Evolutionary conservation across 2,329 filamentous ascomycete genomes (phyloP).

Genomic region (Aquanectria penicillioides): DNA sequence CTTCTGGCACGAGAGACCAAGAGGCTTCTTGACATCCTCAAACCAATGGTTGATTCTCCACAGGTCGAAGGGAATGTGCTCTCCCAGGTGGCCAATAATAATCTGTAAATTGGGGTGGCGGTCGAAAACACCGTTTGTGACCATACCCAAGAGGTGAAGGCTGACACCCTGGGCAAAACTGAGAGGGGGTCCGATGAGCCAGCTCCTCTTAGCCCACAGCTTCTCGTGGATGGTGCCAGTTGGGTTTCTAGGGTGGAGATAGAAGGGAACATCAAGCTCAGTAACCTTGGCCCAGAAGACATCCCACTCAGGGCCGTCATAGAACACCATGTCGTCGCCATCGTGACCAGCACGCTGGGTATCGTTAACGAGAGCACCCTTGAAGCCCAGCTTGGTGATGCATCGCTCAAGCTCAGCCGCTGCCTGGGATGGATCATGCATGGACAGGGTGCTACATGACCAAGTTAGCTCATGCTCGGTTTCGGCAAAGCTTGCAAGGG

Average conservation of each 20-base stretch:
- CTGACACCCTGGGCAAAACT: constrained; percentile 68
- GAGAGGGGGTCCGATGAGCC: constrained; percentile 68
- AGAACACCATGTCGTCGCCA: constrained; percentile 71
- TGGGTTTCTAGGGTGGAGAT: constrained; percentile 70
- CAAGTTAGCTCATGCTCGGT: not conserved
- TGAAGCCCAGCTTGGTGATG: constrained; percentile 68
- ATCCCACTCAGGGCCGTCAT: constrained; percentile 69
- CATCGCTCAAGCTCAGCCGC: constrained; percentile 61
- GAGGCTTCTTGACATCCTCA: constrained; percentile 63
- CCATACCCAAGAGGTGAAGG: constrained; percentile 64
- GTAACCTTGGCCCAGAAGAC: constrained; percentile 68
- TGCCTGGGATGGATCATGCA: constrained; percentile 63
- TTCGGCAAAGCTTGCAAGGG: rapidly evolving
- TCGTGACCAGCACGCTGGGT: constrained; percentile 67
- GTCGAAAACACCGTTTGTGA: constrained; percentile 62
- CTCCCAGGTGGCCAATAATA: constrained; percentile 59
- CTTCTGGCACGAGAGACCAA: constrained; percentile 59
- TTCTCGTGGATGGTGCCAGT: constrained; percentile 66
- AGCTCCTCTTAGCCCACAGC: constrained; percentile 67
- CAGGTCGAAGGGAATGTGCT: constrained; percentile 60
- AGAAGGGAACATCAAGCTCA: constrained; percentile 71
- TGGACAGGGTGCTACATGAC: constrained; percentile 53
- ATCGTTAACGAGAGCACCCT: constrained; percentile 70
- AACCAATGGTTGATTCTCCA: constrained; percentile 65
- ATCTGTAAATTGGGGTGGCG: constrained; percentile 56